Conservation (phyloP, 2,329 filamentous ascomycete genomes). For the Fonsecaea multimorphosa region DNA sequence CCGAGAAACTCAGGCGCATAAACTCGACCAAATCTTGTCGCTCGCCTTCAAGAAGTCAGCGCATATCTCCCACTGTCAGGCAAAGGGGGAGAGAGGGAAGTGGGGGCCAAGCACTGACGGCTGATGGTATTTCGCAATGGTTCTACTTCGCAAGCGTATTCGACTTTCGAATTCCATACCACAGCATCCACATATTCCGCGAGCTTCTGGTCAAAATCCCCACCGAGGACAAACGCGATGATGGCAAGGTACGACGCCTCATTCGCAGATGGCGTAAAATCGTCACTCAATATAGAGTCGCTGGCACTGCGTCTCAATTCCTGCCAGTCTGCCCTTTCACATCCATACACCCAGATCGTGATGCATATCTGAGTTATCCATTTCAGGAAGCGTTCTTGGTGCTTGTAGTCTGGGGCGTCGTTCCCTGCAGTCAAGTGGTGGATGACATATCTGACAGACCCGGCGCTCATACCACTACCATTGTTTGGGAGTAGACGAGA, state of each 20-base stretch:
- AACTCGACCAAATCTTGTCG: conserved; percentile 9
- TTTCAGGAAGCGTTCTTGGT: conserved; percentile 1
- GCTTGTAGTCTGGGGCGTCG: not conserved
- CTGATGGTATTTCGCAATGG: conserved; percentile 7
- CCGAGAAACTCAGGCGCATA: conserved; percentile 5
- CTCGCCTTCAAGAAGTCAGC: conserved; percentile 10
- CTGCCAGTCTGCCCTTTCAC: not conserved
- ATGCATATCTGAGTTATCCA: conserved; percentile 15
- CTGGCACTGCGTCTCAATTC: not conserved
- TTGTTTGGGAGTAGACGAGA: not conserved
- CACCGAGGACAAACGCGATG: conserved; percentile 14
- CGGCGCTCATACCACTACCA: conserved; percentile 7
- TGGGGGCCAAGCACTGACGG: conserved; percentile 5
- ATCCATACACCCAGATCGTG: conserved; percentile 15
- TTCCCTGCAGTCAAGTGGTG: not conserved
- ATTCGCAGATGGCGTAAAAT: conserved; percentile 4
- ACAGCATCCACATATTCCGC: conserved; percentile 18
- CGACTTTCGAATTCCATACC: conserved; percentile 10
- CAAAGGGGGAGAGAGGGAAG: not conserved
- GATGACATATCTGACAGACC: conserved; percentile 13
- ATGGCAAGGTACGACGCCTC: conserved; percentile 15
- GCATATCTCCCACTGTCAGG: not conserved
- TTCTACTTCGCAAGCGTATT: not conserved
- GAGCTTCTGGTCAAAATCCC: not conserved
- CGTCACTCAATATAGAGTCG: not conserved